Evolutionary conservation across 176 grass and related monocot species (phyloP), one percentile per base, ranked within the genome.

Genomic region (Panicum miliaceum): DNA sequence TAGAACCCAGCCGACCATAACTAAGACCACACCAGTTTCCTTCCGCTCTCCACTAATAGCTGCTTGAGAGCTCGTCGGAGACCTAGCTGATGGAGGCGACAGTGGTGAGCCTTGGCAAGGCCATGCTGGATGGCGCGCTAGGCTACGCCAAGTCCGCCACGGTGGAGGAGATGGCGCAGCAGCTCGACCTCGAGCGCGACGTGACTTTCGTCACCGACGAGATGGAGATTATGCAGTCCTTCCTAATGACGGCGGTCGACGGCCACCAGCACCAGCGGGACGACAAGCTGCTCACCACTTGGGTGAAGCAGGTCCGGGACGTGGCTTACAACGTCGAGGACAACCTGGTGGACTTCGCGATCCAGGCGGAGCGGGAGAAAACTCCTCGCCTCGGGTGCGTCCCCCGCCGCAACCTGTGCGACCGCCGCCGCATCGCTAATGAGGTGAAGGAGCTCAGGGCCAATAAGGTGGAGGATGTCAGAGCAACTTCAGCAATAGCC

Each of bases 321-420:
- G 22, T 91, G 19, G 58, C 75, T 12, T 91, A 66, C 56, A 81
- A 84, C 2, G 57, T 65, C 11, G 84, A 90, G 84, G 89, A 87
- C 61, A 73, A 19, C 6, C 72, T 90, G 18, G 9, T 68, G 5
- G 71, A 86, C 12, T 80, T 69, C 8, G 22, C 4, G 0, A 1
- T 68, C 10, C 22, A 63, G 6, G 14, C 42, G 0, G 40, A 40
- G 4, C 0, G 20, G 9, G 48, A 77, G 68, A 18, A 71, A 25
- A 3, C 22, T 23, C 16, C 14, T 42, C 45, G 12, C 10, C 41
- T 34, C 35, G 32, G 23, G 18, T 13, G 57, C 52, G 18, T 54
- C 8, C 50, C 22, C 15, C 15, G 7, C 4, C n/a, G n/a, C n/a
- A 26, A 12, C 1, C 0, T 25, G 13, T 38, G 51, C 0, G 9